These are phyloP conservation scores for Trichocladium uniseriatum DNA, from an alignment of 495 filamentous ascomycete species.

Conservation along the genomic window DNA sequence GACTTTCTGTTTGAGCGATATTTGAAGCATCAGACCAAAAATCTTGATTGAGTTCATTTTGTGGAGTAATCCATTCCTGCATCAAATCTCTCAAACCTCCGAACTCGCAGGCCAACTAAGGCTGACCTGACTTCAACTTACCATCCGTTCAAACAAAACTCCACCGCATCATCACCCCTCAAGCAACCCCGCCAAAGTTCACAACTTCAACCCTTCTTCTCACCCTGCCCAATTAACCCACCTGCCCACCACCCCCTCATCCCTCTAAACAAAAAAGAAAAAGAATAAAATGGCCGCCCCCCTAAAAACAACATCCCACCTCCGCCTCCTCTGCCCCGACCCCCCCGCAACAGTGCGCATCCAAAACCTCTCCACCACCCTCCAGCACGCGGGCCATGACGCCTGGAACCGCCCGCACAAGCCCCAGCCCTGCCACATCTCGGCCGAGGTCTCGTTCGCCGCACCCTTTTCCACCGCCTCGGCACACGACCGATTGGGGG, in stretches of 20 bases:
- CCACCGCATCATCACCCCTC: too few relatives aligned
- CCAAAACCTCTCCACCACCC: constrained; percentile 40
- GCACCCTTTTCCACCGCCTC: constrained; percentile 40
- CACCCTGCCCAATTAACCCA: not conserved
- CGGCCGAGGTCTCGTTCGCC: constrained; percentile 39
- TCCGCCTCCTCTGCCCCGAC: constrained; percentile 28
- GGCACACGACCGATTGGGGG: constrained; percentile 37
- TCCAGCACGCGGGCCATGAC: constrained; percentile 36
- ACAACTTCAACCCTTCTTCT: not conserved
- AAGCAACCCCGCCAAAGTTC: too few relatives aligned
- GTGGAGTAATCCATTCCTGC: not conserved
- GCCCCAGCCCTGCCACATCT: constrained; percentile 46
- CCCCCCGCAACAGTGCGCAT: constrained; percentile 37
- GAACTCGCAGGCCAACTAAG: not conserved
- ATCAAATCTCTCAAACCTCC: not conserved
- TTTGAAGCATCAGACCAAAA: too few relatives aligned
- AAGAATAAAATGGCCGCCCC: not conserved
- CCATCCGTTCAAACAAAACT: too few relatives aligned
- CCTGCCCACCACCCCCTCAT: not conserved
- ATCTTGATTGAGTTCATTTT: too few relatives aligned
- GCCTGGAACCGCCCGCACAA: constrained; percentile 46
- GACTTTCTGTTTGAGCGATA: too few relatives aligned
- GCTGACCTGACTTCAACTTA: too few relatives aligned
- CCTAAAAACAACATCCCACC: constrained; percentile 23
- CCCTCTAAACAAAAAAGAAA: not conserved